These are phyloP conservation scores for Kickxella alabastrina DNA, from an alignment of 192 early-diverging fungal genomes.

Conservation along the genomic window DNA sequence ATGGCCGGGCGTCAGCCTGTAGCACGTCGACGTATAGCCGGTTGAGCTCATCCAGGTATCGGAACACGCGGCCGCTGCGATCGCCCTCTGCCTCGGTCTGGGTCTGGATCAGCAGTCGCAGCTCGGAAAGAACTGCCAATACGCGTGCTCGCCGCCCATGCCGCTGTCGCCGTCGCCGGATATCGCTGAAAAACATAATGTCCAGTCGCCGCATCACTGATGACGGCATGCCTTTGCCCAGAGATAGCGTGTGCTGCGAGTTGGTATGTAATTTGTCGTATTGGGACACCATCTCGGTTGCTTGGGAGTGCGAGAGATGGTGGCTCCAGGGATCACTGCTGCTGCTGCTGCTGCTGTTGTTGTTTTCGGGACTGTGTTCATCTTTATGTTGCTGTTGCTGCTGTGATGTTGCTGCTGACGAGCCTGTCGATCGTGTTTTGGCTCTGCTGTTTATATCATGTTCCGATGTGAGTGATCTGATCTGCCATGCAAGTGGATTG, in stretches of 20 bases:
- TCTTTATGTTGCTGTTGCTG: too few relatives aligned
- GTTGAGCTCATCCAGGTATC: slow-evolving; percentile 24
- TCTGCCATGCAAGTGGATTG: too few relatives aligned
- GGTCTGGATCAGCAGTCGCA: slow-evolving; percentile 15
- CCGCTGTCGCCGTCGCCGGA: slow-evolving; percentile 25
- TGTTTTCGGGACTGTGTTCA: too few relatives aligned
- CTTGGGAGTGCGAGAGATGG: too few relatives aligned
- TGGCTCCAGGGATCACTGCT: too few relatives aligned
- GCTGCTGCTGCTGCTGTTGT: too few relatives aligned
- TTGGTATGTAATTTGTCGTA: too few relatives aligned
- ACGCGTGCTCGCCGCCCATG: slow-evolving; percentile 35
- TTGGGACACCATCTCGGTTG: too few relatives aligned
- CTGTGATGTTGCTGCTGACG: too few relatives aligned
- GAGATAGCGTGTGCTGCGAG: background rate
- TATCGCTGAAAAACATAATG: slow-evolving; percentile 18
- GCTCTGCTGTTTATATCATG: too few relatives aligned
- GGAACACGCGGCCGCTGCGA: slow-evolving; percentile 19
- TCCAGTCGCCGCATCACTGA: slow-evolving; percentile 35
- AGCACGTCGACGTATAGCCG: slow-evolving; percentile 18
- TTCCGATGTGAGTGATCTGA: too few relatives aligned
- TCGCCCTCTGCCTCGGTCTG: slow-evolving; percentile 5
- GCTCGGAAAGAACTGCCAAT: slow-evolving; percentile 16
- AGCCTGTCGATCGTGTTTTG: too few relatives aligned
- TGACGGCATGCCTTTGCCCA: slow-evolving; percentile 34
- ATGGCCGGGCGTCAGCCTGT: background rate